These are phyloP conservation scores for Proliferodiscus dingleyae DNA, from an alignment of 2,329 filamentous ascomycete genomes.

Conservation along the genomic window DNA sequence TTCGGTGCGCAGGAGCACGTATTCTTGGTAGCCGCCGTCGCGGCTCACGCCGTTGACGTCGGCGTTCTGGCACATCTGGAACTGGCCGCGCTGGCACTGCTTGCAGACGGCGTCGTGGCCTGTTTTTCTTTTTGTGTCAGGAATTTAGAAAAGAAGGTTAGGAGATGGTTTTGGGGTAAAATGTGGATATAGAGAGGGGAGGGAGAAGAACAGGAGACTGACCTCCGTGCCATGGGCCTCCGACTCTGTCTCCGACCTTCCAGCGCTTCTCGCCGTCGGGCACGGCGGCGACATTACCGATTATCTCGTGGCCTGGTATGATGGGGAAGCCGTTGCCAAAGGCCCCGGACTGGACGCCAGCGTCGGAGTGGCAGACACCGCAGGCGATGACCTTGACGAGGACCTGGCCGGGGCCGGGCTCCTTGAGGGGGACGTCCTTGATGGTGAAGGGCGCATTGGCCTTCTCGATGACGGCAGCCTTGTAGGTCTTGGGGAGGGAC, in stretches of 20 bases:
- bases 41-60: conserved; percentile 60
- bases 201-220: too few species aligned
- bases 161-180: background rate
- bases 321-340: conserved; percentile 55
- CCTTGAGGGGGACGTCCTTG: conserved; percentile 53
- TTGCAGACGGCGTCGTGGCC: conserved; percentile 53
- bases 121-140: background rate
- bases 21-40: conserved; percentile 66
- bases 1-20: conserved; percentile 54
- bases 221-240: conserved; percentile 64
- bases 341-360: conserved; percentile 38
- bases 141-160: background rate
- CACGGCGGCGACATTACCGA: conserved; percentile 61
- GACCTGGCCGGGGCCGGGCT: conserved; percentile 53
- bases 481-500: conserved; percentile 59
- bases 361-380: conserved; percentile 66
- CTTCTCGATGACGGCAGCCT: conserved; percentile 56
- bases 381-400: conserved; percentile 68
- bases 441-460: conserved; percentile 49
- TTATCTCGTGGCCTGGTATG: conserved; percentile 66
- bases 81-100: conserved; percentile 56
- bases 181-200: background rate
- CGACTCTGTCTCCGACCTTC: conserved; percentile 61
- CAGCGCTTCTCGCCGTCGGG: conserved; percentile 53
- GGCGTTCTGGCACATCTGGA: conserved; percentile 63